Base-by-base conservation (phyloP, 2,329 filamentous ascomycete genomes). In the Pseudogymnoascus sp. region DNA sequence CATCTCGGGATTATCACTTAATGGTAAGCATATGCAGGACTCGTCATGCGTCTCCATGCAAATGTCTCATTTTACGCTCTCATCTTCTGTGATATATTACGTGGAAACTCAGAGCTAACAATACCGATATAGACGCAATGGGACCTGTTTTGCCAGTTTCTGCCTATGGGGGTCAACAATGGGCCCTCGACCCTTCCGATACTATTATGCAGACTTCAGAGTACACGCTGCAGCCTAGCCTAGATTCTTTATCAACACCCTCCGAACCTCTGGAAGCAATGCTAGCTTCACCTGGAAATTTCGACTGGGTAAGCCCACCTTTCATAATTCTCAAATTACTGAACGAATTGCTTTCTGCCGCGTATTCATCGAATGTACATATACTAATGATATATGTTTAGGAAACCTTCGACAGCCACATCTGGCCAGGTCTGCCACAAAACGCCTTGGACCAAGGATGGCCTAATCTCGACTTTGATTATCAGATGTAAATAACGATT, bases 291-390 rank as follows among this genome's bases (percentile, higher is more conserved):
- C 63, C 67, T 5, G 63, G 59, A 24, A 61, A 65, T 24, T 64
- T 70, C 41, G 65, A 69, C 59, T 69, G 68, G 68, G 68, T 68
- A 60, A 40, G 66, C 61, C 3, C 9, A 31, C 5, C 31, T 15
- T 58, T 29, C 8, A 58, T n/a, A 50, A 29, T 7, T 29, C 7
- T 29, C 13, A 47, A 9, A 47, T n/a, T 47, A n/a, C 24, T 9
- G 13, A 29, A 47, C 21, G 9, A 10, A 31, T 5, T 26, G 21
- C 13, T 7, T 29, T 3, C 29, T 54, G 10, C n/a, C 11, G 17
- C 31, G 33, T 54, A 17, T 33, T 33, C 9, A 54, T 11, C 15
- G 2, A 15, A 11, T 8, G n/a, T 54, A 15, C 44, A 33, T 17
- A 17, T 17, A 15, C 29, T 33, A 5, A 54, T 17, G 5, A 17